These are phyloP conservation scores for Dictyostelium brefeldianum DNA, from an alignment of 78 protist genomes.

Conservation along the genomic window DNA sequence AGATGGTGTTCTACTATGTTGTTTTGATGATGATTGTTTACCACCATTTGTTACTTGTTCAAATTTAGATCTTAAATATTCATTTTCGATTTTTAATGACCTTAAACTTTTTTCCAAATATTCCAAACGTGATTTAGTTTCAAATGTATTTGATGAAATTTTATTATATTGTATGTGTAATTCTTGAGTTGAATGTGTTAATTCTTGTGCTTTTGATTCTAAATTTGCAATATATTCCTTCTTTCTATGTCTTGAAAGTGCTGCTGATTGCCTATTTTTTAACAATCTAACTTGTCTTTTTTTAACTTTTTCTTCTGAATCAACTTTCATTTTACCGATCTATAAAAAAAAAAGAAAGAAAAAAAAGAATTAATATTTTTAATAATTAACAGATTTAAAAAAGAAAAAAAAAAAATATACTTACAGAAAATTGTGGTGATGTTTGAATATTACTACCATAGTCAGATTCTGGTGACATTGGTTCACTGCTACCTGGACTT, in stretches of 20 bases:
- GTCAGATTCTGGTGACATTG: constrained; percentile 8
- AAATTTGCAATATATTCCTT: constrained; percentile 65
- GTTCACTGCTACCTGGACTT: background rate
- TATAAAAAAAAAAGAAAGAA: background rate
- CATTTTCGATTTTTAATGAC: constrained; percentile 1
- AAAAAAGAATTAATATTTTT: background rate
- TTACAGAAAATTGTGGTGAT: constrained; percentile 15
- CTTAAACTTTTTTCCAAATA: background rate
- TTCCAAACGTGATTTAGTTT: constrained; percentile 37
- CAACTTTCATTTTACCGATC: constrained; percentile 35
- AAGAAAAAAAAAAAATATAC: background rate
- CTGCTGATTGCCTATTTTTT: constrained; percentile 76
- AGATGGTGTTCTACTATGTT: background rate
- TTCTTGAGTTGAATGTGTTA: constrained; percentile 46
- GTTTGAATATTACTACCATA: background rate
- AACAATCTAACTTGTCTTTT: constrained; percentile 72
- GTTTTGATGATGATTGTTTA: background rate
- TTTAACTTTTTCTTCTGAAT: constrained; percentile 22
- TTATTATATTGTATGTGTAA: constrained; percentile 14
- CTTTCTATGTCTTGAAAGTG: constrained; percentile 67
- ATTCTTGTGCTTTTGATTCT: constrained; percentile 68
- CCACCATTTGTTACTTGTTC: background rate
- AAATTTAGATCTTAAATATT: background rate
- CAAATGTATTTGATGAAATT: constrained; percentile 7
- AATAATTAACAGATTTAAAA: background rate